Evolutionary conservation across 495 filamentous ascomycete species (phyloP), one percentile per base, ranked within the genome.

Genomic region (Physcia stellaris): DNA sequence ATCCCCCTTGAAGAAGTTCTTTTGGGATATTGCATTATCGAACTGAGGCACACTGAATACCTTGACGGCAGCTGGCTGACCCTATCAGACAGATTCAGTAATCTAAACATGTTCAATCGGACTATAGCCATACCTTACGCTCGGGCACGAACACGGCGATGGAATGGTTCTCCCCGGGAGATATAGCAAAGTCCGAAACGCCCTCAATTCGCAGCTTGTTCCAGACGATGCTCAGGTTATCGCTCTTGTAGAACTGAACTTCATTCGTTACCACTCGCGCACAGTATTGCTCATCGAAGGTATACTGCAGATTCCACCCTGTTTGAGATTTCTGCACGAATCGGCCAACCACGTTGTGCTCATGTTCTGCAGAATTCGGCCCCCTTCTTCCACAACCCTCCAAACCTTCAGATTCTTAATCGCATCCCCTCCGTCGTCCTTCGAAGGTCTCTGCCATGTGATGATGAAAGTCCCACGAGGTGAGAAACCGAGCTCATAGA

Each of bases 1-100:
- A 62, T 98, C 90, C 41, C 86, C 90, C 66, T 98, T 98, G 72
- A 83, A 98, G 61, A 98, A 98, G 17, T 77, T 95, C 79, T 95
- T 96, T 59, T 95, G 86, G 9, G 92, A 95, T 16, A 94, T 76
- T 2, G 86, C 71, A 26, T 60, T 60, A 44, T 59, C 67, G 58
- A 94, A 94, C 45, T 83, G 70, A 13, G 90, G 90, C 35, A 96
- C 79, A 51, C 88, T 80, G 62, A 80, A 96, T 28, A 95, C 82
- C 62, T 93, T 94, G 53, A 96, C 86, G 2, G 83, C 68, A 22
- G 90, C 86, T 16, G 90, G 90, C 68, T 83, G 77, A 30, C 88
- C 86, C 84, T 87, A 48, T 2, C 42, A 29, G 34, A 17, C 36
- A 44, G 22, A 13, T 12, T 9, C 10, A 32, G 19, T 17, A n/a